These are phyloP conservation scores for Sporothrix brunneoviolacea DNA, from an alignment of 2,329 filamentous ascomycete genomes.

Conservation along the genomic window DNA sequence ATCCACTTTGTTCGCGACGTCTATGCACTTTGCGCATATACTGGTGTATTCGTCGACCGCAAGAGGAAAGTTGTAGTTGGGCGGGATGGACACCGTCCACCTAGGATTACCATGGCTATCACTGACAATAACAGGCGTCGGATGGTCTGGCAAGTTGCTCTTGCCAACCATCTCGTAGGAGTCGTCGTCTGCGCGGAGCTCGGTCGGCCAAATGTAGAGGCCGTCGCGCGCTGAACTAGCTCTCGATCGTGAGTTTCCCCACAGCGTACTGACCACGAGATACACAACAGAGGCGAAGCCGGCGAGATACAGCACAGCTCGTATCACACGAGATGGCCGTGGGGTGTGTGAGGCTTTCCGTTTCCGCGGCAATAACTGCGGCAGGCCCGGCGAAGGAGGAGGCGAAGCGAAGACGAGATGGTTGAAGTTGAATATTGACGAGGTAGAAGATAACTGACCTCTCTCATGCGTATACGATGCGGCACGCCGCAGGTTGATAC, in stretches of 20 bases:
- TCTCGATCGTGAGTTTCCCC: slow-evolving; percentile 3
- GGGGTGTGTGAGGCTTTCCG: slow-evolving; percentile 54
- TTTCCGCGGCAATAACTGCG: slow-evolving; percentile 49
- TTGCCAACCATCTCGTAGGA: slow-evolving; percentile 60
- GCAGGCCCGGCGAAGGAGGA: slow-evolving; percentile 64
- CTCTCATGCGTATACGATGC: slow-evolving; percentile 52
- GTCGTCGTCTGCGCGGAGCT: slow-evolving; percentile 39
- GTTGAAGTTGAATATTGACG: slow-evolving; percentile 58
- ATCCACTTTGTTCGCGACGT: slow-evolving; percentile 54
- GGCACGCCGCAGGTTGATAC: slow-evolving; percentile 52
- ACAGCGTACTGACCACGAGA: slow-evolving; percentile 31
- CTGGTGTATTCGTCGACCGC: slow-evolving; percentile 58
- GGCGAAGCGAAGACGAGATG: slow-evolving; percentile 61
- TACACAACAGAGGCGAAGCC: slow-evolving; percentile 47
- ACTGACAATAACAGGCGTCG: slow-evolving; percentile 63
- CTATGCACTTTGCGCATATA: slow-evolving; percentile 61
- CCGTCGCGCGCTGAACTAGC: neutral
- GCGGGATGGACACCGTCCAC: slow-evolving; percentile 79
- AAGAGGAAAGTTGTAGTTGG: slow-evolving; percentile 59
- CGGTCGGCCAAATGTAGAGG: slow-evolving; percentile 32
- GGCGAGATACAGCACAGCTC: slow-evolving; percentile 47
- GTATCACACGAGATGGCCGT: slow-evolving; percentile 51
- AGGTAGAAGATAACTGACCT: slow-evolving; percentile 51
- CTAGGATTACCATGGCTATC: slow-evolving; percentile 58
- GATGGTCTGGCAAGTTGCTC: slow-evolving; percentile 60